These are phyloP conservation scores for Microcos paniculata DNA, from an alignment of 345 rosid genomes.

Conservation along the genomic window DNA sequence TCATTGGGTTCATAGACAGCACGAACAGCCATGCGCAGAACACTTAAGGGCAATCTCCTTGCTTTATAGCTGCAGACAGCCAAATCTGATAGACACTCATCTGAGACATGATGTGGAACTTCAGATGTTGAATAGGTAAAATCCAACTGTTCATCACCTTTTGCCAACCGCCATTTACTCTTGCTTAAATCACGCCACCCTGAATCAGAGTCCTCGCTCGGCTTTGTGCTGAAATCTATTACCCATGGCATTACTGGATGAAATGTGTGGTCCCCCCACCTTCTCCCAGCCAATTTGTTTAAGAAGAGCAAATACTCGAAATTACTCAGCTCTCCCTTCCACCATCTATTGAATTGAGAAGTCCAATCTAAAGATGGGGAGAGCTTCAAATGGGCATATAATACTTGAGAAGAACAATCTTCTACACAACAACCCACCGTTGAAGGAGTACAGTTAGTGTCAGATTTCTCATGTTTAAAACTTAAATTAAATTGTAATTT, in stretches of 20 bases:
- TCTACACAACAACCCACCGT: slow-evolving; percentile 41
- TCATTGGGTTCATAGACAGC: slow-evolving; percentile 96
- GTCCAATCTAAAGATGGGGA: slow-evolving; percentile 60
- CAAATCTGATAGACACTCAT: slow-evolving; percentile 95
- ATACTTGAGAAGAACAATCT: slow-evolving; percentile 50
- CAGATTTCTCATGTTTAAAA: slow-evolving; percentile 20
- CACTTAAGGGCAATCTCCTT: slow-evolving; percentile 83
- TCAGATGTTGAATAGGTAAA: slow-evolving; percentile 90
- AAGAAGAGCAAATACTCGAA: slow-evolving; percentile 83
- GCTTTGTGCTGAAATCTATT: slow-evolving; percentile 80
- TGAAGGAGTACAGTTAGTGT: slow-evolving; percentile 22
- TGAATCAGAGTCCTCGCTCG: slow-evolving; percentile 64
- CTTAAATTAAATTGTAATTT: slow-evolving; percentile 26
- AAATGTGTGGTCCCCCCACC: slow-evolving; percentile 95
- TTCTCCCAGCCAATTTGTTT: slow-evolving; percentile 84
- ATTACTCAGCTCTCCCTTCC: slow-evolving; percentile 85
- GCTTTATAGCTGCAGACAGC: slow-evolving; percentile 99
- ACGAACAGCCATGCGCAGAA: slow-evolving; percentile 85
- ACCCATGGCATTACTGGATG: slow-evolving; percentile 98
- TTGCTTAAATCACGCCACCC: slow-evolving; percentile 95
- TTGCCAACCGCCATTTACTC: slow-evolving; percentile 95
- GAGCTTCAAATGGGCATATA: slow-evolving; percentile 66
- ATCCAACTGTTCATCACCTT: slow-evolving; percentile 97
- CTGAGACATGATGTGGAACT: slow-evolving; percentile 92
- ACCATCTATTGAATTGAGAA: slow-evolving; percentile 68